These are phyloP conservation scores for Physcomitrium patens DNA, from an alignment of 225 moss, liverwort and hornwort species.

Conservation along the genomic window DNA sequence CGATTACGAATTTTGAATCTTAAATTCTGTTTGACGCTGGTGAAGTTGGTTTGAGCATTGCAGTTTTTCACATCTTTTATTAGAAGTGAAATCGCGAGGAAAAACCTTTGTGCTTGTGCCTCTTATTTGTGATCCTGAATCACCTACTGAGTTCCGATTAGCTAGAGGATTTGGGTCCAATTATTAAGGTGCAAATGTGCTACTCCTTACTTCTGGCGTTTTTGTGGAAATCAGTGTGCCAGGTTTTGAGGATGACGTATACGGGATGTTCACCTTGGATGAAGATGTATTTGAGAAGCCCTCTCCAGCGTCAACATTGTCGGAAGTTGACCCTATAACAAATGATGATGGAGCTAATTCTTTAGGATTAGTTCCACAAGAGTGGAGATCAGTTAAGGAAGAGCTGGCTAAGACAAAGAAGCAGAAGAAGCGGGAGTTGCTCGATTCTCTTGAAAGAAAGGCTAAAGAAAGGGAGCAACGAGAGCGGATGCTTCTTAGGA, in stretches of 20 bases:
- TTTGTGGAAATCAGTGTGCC: slow-evolving; percentile 37
- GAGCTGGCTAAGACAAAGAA: slow-evolving; percentile 70
- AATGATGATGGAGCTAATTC: slow-evolving; percentile 33
- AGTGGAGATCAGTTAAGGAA: slow-evolving; percentile 74
- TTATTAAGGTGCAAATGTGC: neutral
- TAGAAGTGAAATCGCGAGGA: too few species aligned
- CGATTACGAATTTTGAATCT: too few species aligned
- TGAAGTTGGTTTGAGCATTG: too few species aligned
- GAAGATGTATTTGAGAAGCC: slow-evolving; percentile 63
- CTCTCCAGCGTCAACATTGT: slow-evolving; percentile 21
- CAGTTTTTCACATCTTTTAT: too few species aligned
- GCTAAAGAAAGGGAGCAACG: slow-evolving; percentile 58
- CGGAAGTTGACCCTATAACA: slow-evolving; percentile 12
- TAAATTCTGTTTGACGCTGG: too few species aligned
- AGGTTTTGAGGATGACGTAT: slow-evolving; percentile 44
- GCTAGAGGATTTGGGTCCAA: neutral
- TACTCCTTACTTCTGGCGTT: neutral
- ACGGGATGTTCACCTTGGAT: slow-evolving; percentile 30
- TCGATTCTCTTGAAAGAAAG: slow-evolving; percentile 59
- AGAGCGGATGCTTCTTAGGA: slow-evolving; percentile 52
- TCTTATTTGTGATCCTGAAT: too few species aligned
- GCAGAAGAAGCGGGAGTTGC: slow-evolving; percentile 69
- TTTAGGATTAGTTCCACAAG: slow-evolving; percentile 67
- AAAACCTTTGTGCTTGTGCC: too few species aligned
- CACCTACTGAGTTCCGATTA: neutral